phyloP scores from a whole-genome alignment of 306 rosid genomes.

The Dalbergia oliveri region DNA sequence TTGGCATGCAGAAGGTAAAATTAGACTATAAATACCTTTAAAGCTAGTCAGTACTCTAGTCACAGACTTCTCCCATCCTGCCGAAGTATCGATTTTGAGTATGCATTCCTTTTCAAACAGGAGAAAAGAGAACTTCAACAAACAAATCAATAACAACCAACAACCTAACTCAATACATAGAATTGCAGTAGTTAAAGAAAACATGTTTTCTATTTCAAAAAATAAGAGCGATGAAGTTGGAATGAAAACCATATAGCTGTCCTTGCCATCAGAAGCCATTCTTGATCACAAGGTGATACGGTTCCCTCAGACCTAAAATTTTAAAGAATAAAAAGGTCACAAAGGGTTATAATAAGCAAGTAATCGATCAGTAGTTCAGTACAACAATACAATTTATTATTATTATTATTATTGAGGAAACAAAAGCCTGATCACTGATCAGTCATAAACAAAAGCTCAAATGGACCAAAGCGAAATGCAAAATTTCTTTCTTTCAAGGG shows the following conservation, averaged over 20 bases:
- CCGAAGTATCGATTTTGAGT: conserved; percentile 11
- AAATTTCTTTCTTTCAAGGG: not conserved
- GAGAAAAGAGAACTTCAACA: not conserved
- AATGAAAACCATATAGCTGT: conserved; percentile 26
- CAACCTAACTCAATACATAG: not conserved
- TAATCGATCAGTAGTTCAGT: no score
- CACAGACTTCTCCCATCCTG: conserved; percentile 41
- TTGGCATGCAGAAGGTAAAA: not conserved
- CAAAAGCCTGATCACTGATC: no score
- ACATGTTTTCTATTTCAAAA: not conserved
- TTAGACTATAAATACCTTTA: conserved; percentile 31
- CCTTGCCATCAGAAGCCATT: not conserved
- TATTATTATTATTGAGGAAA: no score
- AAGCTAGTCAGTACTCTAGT: conserved; percentile 34
- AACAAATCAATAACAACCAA: not conserved
- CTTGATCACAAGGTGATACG: not conserved
- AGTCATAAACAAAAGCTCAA: not conserved
- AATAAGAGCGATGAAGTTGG: not conserved
- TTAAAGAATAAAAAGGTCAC: not conserved
- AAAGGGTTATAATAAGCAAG: no score
- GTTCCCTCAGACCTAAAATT: conserved; percentile 5
- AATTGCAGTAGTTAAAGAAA: not conserved
- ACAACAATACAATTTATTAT: no score
- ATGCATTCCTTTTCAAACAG: conserved; percentile 32
- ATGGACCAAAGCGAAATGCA: not conserved